phyloP scores from a whole-genome alignment of 805 yeast genomes.

The Blastobotrys peoriensis region DNA sequence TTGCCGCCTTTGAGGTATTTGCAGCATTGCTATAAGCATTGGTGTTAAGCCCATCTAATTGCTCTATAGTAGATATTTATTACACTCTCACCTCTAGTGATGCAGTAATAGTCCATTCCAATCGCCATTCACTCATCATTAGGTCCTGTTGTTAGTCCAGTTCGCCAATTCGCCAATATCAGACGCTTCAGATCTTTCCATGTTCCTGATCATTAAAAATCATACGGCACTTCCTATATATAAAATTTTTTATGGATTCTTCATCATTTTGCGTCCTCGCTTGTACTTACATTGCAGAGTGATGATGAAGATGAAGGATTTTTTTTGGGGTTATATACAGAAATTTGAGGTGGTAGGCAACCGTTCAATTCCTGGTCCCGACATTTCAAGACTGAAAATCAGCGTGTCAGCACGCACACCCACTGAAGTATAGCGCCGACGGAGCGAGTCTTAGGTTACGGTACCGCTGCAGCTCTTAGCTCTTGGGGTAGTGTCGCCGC shows the following conservation, averaged over 20 bases:
- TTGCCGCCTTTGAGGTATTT: no score
- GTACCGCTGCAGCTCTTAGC: no score
- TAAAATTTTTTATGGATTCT: slow-evolving; percentile 13
- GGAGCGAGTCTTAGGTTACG: neutral
- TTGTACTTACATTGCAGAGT: no score
- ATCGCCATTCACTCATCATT: no score
- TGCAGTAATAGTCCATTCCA: no score
- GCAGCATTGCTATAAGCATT: no score
- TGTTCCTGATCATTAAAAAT: slow-evolving; percentile 24
- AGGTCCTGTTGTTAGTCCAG: no score
- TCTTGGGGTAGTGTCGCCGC: no score
- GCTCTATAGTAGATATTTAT: no score
- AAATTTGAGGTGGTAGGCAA: neutral
- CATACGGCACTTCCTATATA: slow-evolving; percentile 33
- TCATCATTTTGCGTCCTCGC: slow-evolving; percentile 18
- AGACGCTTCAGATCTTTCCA: slow-evolving; percentile 23
- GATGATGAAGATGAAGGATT: no score
- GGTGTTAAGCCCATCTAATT: no score
- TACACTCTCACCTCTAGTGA: no score
- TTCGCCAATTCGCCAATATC: slow-evolving; percentile 18
- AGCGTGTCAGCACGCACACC: neutral
- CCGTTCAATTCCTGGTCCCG: neutral
- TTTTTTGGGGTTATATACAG: neutral
- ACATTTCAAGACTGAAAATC: neutral
- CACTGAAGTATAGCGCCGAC: neutral